phyloP scores from a whole-genome alignment of 371 early-diverging fungal species.

The Mortierella sp. region DNA sequence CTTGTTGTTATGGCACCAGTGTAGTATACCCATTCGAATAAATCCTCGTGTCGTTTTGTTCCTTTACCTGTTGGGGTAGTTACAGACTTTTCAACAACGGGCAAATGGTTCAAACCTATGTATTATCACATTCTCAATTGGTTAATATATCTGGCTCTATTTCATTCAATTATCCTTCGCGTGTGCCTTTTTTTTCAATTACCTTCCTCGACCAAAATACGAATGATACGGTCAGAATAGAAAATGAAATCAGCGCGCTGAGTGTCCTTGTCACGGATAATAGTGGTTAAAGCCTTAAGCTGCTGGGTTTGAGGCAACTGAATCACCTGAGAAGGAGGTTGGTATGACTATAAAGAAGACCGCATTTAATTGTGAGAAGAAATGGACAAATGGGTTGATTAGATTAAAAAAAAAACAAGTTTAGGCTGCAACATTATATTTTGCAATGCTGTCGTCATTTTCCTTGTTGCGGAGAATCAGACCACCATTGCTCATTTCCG shows the following conservation, averaged over 20 bases:
- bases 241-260: constrained; percentile 93
- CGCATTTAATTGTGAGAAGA: neutral
- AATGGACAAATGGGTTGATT: neutral
- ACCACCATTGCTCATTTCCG: neutral
- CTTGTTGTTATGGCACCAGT: neutral
- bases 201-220: constrained; percentile 93
- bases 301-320: constrained; percentile 82
- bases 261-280: constrained; percentile 86
- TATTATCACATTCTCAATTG: neutral
- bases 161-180: neutral
- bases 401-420: neutral
- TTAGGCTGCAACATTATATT: neutral
- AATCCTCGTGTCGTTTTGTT: neutral
- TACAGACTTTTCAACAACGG: constrained; percentile 84
- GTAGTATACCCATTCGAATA: too few relatives aligned
- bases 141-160: neutral
- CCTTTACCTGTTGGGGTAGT: constrained; percentile 80
- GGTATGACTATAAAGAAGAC: constrained; percentile 24
- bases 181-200: constrained; percentile 7
- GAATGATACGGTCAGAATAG: constrained; percentile 92
- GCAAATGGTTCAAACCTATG: constrained; percentile 88
- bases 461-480: too few relatives aligned
- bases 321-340: constrained; percentile 75
- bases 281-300: constrained; percentile 86
- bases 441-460: too few relatives aligned